Conservation (phyloP, 148 eudicot genomes). For the Vaccinium darrowii region DNA sequence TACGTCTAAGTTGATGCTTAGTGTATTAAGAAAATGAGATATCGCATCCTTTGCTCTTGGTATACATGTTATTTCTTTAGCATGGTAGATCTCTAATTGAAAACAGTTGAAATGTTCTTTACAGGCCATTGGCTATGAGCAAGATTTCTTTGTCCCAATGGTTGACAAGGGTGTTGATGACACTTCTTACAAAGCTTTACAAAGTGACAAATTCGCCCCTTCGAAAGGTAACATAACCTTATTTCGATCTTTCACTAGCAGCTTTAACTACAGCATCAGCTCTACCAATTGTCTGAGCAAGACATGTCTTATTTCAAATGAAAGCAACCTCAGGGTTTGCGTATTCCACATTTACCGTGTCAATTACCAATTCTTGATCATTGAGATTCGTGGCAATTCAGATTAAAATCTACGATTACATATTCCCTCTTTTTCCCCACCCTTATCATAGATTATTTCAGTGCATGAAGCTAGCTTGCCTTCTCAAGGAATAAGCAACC, state of each 20-base stretch:
- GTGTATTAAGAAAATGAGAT: not conserved
- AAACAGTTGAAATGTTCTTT: not conserved
- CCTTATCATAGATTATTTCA: not conserved
- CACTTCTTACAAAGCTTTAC: conserved; percentile 26
- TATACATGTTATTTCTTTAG: not conserved
- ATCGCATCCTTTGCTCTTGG: not conserved
- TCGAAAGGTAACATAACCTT: conserved; percentile 31
- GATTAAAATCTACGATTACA: not conserved
- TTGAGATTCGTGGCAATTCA: not conserved
- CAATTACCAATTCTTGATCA: not conserved
- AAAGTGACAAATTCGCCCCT: conserved; percentile 15
- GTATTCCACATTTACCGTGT: not conserved
- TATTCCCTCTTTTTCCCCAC: not conserved
- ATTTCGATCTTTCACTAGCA: not conserved
- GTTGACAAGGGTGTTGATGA: conserved; percentile 43
- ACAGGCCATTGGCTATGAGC: conserved; percentile 14
- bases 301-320: not conserved
- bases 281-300: not conserved
- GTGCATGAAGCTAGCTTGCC: conserved; percentile 32
- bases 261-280: not conserved
- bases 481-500: conserved; percentile 39
- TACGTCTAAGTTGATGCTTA: too few species aligned
- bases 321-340: not conserved
- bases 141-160: conserved; percentile 17
- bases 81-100: not conserved